phyloP scores from a whole-genome alignment of 139 green algal genomes.

The Gonium pectorale region DNA sequence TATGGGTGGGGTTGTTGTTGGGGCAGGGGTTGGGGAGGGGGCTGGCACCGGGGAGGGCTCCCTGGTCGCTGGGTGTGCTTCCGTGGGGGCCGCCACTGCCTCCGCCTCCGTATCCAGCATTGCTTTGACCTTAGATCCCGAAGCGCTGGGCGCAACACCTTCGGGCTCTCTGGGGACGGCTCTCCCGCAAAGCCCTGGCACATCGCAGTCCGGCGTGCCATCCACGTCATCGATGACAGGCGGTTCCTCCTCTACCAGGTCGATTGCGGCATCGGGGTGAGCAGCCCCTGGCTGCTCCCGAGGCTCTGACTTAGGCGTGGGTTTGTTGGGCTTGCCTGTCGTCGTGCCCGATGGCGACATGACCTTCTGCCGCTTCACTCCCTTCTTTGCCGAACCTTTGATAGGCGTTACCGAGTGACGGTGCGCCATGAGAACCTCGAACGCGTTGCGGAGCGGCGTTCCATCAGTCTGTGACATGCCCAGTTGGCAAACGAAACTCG shows the following conservation, averaged over 20 bases:
- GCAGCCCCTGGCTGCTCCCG: not conserved
- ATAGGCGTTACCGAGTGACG: not conserved
- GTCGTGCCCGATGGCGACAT: too few relatives aligned
- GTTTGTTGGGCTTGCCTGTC: not conserved
- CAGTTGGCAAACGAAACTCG: not conserved
- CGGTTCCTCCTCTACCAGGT: not conserved
- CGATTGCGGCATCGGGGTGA: not conserved
- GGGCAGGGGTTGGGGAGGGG: too few relatives aligned
- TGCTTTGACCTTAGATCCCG: not conserved
- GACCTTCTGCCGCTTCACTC: not conserved
- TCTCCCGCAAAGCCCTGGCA: not conserved
- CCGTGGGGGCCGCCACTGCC: too few relatives aligned
- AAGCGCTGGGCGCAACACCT: not conserved
- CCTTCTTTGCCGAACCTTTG: not conserved
- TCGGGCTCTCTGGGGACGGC: not conserved
- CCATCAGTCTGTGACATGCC: slow-evolving; percentile 3
- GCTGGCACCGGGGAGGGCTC: too few relatives aligned
- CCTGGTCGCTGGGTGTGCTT: too few relatives aligned
- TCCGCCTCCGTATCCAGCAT: too few relatives aligned
- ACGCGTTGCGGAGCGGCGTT: slow-evolving; percentile 1
- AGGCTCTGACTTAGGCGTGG: not conserved
- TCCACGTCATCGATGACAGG: not conserved
- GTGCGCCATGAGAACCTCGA: slow-evolving; percentile 1
- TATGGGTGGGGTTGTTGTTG: not conserved
- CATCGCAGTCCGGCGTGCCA: not conserved